phyloP scores from a whole-genome alignment of 1,284 basidiomycete genomes.

The Sanghuangporus weigelae region DNA sequence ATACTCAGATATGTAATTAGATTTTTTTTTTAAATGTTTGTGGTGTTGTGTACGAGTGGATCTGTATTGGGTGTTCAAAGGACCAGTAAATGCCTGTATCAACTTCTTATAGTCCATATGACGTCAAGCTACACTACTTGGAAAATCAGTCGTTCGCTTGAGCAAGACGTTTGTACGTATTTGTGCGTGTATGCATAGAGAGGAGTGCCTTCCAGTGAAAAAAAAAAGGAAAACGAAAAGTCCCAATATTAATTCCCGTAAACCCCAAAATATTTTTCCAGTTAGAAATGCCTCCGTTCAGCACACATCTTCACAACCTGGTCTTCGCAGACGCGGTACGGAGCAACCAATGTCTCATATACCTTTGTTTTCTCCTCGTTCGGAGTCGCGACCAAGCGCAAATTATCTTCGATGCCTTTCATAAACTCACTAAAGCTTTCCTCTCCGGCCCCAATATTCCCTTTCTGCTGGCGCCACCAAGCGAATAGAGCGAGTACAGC shows the following conservation, averaged over 20 bases:
- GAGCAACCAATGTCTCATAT: constrained; percentile 30
- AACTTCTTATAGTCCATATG: no score
- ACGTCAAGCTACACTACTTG: no score
- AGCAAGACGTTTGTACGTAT: no score
- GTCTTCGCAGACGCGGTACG: constrained; percentile 37
- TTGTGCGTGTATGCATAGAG: no score
- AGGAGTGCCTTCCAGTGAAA: background rate
- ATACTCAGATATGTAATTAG: no score
- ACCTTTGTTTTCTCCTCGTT: constrained; percentile 34
- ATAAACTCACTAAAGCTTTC: constrained; percentile 65
- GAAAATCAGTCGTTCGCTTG: no score
- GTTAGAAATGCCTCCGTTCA: background rate
- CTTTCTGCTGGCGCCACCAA: constrained; percentile 49
- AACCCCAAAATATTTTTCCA: background rate
- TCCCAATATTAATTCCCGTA: background rate
- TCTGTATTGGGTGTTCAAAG: no score
- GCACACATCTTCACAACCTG: constrained; percentile 27
- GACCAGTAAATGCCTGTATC: no score
- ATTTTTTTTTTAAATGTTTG: no score
- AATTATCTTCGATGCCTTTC: constrained; percentile 35
- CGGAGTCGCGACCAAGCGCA: constrained; percentile 54
- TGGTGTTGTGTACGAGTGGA: no score
- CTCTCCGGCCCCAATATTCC: constrained; percentile 31
- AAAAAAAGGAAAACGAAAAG: background rate
- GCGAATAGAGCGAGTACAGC: constrained; percentile 64